Evolutionary conservation across 495 filamentous ascomycete genomes (phyloP), one percentile per base, ranked within the genome.

Genomic region (Cryomyces antarcticus): DNA sequence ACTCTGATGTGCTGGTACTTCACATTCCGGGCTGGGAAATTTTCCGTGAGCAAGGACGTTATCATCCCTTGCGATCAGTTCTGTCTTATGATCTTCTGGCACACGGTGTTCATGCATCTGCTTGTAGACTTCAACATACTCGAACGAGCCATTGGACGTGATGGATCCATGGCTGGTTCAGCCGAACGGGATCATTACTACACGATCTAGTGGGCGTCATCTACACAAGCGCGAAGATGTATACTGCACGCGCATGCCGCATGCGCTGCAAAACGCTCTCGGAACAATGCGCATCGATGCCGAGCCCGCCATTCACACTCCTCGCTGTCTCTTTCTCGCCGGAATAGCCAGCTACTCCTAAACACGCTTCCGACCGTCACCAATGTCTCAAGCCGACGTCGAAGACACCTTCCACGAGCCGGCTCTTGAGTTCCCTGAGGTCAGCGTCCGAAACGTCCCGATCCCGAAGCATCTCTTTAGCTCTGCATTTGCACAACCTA

Each of bases 81-180:
- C 12, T 49, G 48, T 43, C 50, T 64, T 6, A 51, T 52, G 28
- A 52, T 62, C 11, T 49, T 64, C 24, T 64, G 61, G 61, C 61
- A 64, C 33, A 48, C 51, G 0, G 47, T 56, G 4, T 62, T 57
- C 46, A 60, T 62, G 39, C 46, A 41, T 12, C 41, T 62, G 0
- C 59, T 57, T 45, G 46, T 49, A 7, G 53, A 62, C 41, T 52
- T 58, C 11, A 51, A 62, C 36, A 43, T 59, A 4, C 45, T 64
- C 5, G 58, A 61, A 38, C 50, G 50, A 31, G 50, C 52, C 6
- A 44, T 51, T 5, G 58, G 58, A 4, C 52, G 58, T 12, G 46
- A 59, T 38, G 58, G 58, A 5, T n/a, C 31, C 9, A 36, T 39
- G 4, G 24, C 28, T 10, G 36, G 7, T 11, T 39, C 36, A 29